These are phyloP conservation scores for Tylopilus rubrobrunneus DNA, from an alignment of 768 basidiomycete genomes.

Conservation along the genomic window DNA sequence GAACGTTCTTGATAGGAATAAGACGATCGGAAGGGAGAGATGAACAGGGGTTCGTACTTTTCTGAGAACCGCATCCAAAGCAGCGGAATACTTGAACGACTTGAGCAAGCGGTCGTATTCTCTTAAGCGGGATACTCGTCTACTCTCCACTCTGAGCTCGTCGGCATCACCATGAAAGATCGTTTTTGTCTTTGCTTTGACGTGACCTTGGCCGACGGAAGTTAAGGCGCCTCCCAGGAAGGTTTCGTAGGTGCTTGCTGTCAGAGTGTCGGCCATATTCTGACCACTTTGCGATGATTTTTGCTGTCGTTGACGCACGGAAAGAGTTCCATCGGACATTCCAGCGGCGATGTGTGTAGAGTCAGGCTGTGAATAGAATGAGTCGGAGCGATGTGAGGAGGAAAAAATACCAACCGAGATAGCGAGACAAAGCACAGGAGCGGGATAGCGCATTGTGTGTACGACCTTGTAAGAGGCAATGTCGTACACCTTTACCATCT, in stretches of 20 bases:
- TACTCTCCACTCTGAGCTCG: slow-evolving; percentile 76
- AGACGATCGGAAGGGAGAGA: background rate
- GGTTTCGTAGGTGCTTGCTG: slow-evolving; percentile 61
- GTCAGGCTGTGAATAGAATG: slow-evolving; percentile 61
- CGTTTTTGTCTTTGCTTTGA: slow-evolving; percentile 45
- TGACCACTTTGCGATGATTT: slow-evolving; percentile 58
- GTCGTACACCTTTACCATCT: slow-evolving; percentile 99
- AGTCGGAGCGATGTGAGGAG: slow-evolving; percentile 4
- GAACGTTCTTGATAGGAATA: slow-evolving; percentile 57
- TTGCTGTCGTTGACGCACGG: slow-evolving; percentile 83
- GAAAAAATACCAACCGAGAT: slow-evolving; percentile 61
- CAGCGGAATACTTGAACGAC: slow-evolving; percentile 90
- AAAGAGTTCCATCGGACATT: slow-evolving; percentile 98
- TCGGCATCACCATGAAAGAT: slow-evolving; percentile 59
- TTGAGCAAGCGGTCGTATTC: slow-evolving; percentile 91
- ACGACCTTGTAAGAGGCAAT: slow-evolving; percentile 90
- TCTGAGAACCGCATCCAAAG: slow-evolving; percentile 85
- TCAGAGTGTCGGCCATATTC: slow-evolving; percentile 38
- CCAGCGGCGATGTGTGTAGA: slow-evolving; percentile 95
- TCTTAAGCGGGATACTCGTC: slow-evolving; percentile 64
- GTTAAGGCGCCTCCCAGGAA: slow-evolving; percentile 57
- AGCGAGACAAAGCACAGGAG: slow-evolving; percentile 84
- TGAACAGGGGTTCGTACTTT: slow-evolving; percentile 48
- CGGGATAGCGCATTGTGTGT: slow-evolving; percentile 98
- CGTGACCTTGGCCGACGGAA: slow-evolving; percentile 50